These are phyloP conservation scores for Stagonosporopsis vannaccii DNA, from an alignment of 2,329 filamentous ascomycete species.

Conservation along the genomic window DNA sequence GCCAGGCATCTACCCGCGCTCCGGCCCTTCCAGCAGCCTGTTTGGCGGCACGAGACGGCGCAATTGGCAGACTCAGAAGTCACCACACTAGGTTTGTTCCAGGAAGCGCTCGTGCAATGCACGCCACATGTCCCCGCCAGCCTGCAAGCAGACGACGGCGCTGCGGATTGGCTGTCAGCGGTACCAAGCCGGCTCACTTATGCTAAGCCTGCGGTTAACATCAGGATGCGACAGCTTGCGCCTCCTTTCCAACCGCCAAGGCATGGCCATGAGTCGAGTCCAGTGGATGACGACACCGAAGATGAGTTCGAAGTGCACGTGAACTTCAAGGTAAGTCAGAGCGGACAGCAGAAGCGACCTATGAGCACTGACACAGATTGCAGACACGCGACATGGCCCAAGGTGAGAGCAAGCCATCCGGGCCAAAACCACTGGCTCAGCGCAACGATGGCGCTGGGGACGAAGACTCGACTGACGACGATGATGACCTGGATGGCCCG, in stretches of 20 bases:
- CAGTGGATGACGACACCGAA: constrained; percentile 41
- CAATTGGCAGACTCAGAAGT: constrained; percentile 32
- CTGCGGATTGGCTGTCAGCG: constrained; percentile 31
- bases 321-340: constrained; percentile 39
- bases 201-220: constrained; percentile 19
- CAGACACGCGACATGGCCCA: constrained; percentile 18
- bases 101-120: constrained; percentile 42
- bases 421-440: neutral
- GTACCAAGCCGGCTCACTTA: constrained; percentile 23
- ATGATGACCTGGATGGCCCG: constrained; percentile 51
- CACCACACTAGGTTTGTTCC: constrained; percentile 43
- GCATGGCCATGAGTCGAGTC: constrained; percentile 18
- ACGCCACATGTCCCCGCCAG: constrained; percentile 35
- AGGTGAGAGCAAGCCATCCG: neutral
- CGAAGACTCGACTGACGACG: constrained; percentile 43
- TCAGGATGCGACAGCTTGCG: constrained; percentile 16
- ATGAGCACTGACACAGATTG: constrained; percentile 9
- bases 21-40: constrained; percentile 59
- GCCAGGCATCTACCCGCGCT: constrained; percentile 63
- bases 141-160: constrained; percentile 26
- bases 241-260: constrained; percentile 8
- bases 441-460: constrained; percentile 12
- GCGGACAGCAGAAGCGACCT: fast-evolving
- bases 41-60: constrained; percentile 51
- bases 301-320: constrained; percentile 49